A percentile compares a stretch with the other conserved stretches of the same genome.
Conservation (phyloP, 164 flowering plant species). For the Dillenia suffruticosa region DNA sequence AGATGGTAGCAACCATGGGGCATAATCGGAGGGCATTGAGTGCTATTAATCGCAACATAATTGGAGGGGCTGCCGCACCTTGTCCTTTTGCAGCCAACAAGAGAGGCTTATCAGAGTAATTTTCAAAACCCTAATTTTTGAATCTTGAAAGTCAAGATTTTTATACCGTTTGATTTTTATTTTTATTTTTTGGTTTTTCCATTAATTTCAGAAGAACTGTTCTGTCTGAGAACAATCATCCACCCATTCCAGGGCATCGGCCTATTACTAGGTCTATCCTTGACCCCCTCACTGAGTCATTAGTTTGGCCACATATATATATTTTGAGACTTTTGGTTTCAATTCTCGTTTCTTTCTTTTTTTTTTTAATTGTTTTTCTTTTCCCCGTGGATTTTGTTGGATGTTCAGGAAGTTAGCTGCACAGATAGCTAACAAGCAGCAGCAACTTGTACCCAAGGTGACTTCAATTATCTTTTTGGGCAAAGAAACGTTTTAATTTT, state of each 20-base stretch:
- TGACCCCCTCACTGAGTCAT: background rate
- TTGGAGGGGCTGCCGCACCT: conserved; percentile 52
- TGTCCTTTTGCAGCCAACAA: conserved; percentile 52
- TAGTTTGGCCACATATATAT: background rate
- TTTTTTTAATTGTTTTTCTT: background rate
- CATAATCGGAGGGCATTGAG: conserved; percentile 68
- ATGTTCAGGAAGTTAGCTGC: conserved; percentile 70
- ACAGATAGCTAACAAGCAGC: conserved; percentile 49
- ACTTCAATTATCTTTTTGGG: background rate
- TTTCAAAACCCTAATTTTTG: conserved; percentile 12
- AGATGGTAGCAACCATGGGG: conserved; percentile 29
- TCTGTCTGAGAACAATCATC: conserved; percentile 28
- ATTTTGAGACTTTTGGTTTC: background rate
- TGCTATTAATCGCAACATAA: conserved; percentile 48
- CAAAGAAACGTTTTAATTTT: background rate
- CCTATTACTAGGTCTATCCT: conserved; percentile 67
- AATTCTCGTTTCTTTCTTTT: background rate
- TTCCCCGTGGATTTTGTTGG: conserved; percentile 7
- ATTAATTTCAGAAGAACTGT: conserved; percentile 34
- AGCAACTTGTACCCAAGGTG: conserved; percentile 31
- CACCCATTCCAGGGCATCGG: conserved; percentile 43
- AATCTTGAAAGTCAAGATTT: background rate
- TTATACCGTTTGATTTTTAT: background rate
- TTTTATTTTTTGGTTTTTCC: background rate
- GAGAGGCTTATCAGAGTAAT: conserved; percentile 47